Evolutionary conservation across 2,329 filamentous ascomycete genomes (phyloP), one percentile per base, ranked within the genome.

Genomic region (Grosmannia huntii): DNA sequence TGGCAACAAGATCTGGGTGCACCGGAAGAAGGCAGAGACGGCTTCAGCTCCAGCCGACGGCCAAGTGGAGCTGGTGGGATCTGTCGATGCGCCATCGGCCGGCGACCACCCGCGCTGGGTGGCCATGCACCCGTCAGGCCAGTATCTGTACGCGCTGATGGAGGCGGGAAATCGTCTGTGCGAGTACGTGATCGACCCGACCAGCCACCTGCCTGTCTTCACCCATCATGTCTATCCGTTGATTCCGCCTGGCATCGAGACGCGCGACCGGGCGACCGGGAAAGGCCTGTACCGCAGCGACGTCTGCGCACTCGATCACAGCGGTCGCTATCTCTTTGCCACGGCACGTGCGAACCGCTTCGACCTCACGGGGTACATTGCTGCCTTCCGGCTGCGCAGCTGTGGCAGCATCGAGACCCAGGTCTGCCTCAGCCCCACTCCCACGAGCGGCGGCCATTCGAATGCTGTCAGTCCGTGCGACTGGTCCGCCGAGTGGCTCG

Each of bases 401-500:
- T 78, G 76, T 46, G 90, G 90, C 1, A 80, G 81, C 62, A 85
- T 95, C 59, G 86, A 91, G 75, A 73, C 78, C 50, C 89, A 94
- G 75, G 81, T 95, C 54, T 89, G 83, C 67, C 76, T 95, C 54
- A 89, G 89, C 67, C 89, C 90, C 0, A 95, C 90, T 2, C 87
- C 89, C 2, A 95, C 89, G 2, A 91, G 87, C 67, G 90, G 90
- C 52, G 90, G 90, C 0, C 90, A 95, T 71, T 90, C 86, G 61
- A 95, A 95, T 67, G 90, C 90, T 0, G 87, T 95, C n/a, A 81
- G 82, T 59, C 89, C 89, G 1, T 90, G 87, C 68, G 85, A 87
- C 60, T 95, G 87, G 82, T 87, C 77, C 60, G 89, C 95, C 66
- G 89, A 95, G 72, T 95, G 88, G 87, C 66, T 95, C n/a, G 90